Percentiles rank a stretch among this genome's conserved stretches.
Conservation (phyloP, 805 yeast genomes). For the Blastobotrys chiropterorum region DNA sequence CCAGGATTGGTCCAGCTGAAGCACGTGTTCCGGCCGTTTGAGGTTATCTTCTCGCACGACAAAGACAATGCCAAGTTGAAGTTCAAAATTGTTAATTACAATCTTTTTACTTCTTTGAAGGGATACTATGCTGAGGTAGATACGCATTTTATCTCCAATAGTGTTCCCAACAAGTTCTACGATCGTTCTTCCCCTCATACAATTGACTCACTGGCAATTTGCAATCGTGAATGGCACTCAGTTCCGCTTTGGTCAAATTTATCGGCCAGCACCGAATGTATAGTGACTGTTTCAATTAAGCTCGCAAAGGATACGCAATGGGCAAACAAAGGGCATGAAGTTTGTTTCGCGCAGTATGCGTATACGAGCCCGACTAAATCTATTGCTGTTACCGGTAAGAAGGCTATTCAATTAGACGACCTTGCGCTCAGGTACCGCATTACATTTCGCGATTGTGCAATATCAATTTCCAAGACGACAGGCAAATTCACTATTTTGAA, state of each 20-base stretch:
- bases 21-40: conserved; percentile 32
- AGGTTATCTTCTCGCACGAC: not conserved
- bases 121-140: not conserved
- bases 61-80: not conserved
- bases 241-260: too few species aligned
- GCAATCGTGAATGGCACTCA: too few species aligned
- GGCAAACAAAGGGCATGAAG: conserved; percentile 22
- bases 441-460: not conserved
- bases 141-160: not conserved
- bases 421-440: not conserved
- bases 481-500: conserved; percentile 10
- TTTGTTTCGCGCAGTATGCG: conserved; percentile 27
- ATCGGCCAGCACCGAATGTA: conserved; percentile 3
- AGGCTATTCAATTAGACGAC: not conserved
- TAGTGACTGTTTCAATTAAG: conserved; percentile 14
- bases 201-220: too few species aligned
- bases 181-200: too few species aligned
- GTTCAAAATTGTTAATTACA: conserved; percentile 3
- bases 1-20: conserved; percentile 33
- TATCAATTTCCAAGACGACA: conserved; percentile 5
- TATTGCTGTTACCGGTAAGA: too few species aligned
- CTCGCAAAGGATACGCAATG: conserved; percentile 11
- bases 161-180: too few species aligned
- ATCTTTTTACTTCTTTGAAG: not conserved
- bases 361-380: not conserved